A percentile compares a stretch with the other conserved stretches of the same genome.
phyloP scores from a whole-genome alignment of 257 asterid species.

The Handroanthus guayacan region DNA sequence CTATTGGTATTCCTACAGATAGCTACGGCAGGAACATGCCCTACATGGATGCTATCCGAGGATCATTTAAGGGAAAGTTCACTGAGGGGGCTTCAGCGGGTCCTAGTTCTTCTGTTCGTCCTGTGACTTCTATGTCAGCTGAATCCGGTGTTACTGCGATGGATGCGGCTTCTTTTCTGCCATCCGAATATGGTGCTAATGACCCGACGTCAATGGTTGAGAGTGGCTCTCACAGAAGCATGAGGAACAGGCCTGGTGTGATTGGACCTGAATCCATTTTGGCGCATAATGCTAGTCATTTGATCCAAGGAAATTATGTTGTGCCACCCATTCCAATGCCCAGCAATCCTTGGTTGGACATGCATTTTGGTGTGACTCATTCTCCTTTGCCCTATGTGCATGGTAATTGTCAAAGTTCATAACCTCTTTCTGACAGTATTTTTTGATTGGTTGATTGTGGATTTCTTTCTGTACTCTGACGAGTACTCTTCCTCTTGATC shows the following conservation, averaged over 20 bases:
- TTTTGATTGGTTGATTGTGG: conserved; percentile 6
- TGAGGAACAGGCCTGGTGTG: conserved; percentile 47
- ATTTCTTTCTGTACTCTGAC: conserved; percentile 27
- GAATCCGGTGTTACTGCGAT: conserved; percentile 46
- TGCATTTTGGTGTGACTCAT: conserved; percentile 63
- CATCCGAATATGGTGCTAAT: conserved; percentile 40
- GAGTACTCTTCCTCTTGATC: conserved; percentile 13
- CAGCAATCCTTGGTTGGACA: conserved; percentile 70
- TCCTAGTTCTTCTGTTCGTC: conserved; percentile 62
- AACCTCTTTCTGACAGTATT: conserved; percentile 1
- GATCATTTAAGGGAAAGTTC: conserved; percentile 64
- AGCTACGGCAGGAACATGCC: conserved; percentile 52
- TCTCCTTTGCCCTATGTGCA: conserved; percentile 54
- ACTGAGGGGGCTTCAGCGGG: conserved; percentile 57
- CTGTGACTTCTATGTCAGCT: conserved; percentile 32
- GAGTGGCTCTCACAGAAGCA: conserved; percentile 39
- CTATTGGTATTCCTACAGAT: conserved; percentile 39
- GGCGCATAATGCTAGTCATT: conserved; percentile 44
- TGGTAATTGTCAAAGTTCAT: conserved; percentile 48
- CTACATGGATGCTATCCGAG: conserved; percentile 54
- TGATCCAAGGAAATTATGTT: conserved; percentile 63
- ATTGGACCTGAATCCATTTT: conserved; percentile 47
- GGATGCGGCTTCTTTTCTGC: conserved; percentile 38
- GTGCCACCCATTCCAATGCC: conserved; percentile 63
- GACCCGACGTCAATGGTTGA: conserved; percentile 36